Percentiles rank a stretch among this genome's conserved stretches.
phyloP scores from a whole-genome alignment of 345 rosid genomes.

The Aquilaria yunnanensis region DNA sequence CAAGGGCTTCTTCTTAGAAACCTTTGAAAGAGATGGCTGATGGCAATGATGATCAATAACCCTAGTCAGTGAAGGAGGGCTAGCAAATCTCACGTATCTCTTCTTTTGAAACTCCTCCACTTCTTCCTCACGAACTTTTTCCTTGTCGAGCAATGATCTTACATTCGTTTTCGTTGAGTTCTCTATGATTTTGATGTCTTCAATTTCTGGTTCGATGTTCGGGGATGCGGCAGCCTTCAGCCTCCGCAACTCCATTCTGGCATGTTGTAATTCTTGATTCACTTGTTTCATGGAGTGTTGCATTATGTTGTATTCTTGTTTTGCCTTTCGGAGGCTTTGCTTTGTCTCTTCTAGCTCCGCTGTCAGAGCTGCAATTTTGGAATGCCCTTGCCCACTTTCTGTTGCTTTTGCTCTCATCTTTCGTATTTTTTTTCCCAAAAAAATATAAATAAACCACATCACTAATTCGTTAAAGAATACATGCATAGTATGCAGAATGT shows the following conservation, averaged over 20 bases:
- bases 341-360: constrained; percentile 58
- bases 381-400: constrained; percentile 17
- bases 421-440: no score
- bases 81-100: constrained; percentile 59
- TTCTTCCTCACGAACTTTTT: constrained; percentile 4
- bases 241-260: constrained; percentile 36
- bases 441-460: no score
- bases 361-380: constrained; percentile 25
- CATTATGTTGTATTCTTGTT: constrained; percentile 37
- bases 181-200: constrained; percentile 39
- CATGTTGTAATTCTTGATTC: constrained; percentile 40
- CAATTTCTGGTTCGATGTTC: constrained; percentile 24
- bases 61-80: constrained; percentile 42
- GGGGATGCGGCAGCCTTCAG: constrained; percentile 24
- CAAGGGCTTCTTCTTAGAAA: constrained; percentile 29
- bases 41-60: constrained; percentile 34
- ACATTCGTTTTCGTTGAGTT: constrained; percentile 16
- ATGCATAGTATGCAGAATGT: no score
- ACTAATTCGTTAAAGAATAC: no score
- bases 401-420: constrained; percentile 24
- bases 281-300: constrained; percentile 28
- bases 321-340: constrained; percentile 33
- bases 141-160: constrained; percentile 11
- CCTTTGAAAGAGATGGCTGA: constrained; percentile 23
- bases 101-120: constrained; percentile 41